Conservation (phyloP, 2,329 filamentous ascomycete species). For the Ceratocystis cubensis region DNA sequence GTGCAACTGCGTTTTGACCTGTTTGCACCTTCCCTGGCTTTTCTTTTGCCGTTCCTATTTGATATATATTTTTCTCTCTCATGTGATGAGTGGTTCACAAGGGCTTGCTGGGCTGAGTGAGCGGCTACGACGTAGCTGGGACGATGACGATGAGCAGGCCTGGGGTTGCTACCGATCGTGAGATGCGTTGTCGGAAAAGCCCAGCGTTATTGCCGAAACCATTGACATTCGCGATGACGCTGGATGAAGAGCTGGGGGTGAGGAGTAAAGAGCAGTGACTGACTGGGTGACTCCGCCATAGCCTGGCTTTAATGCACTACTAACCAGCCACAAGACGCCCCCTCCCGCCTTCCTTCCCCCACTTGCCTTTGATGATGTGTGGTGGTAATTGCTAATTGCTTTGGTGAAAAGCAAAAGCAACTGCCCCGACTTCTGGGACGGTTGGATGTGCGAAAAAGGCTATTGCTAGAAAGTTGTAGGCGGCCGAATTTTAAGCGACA, state of each 20-base stretch:
- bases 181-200: not conserved
- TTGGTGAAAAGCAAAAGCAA: not conserved
- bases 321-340: no score
- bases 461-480: not conserved
- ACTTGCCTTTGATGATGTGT: not conserved
- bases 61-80: not conserved
- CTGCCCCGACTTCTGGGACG: not conserved
- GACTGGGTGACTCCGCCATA: no score
- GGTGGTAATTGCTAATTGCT: not conserved
- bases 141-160: not conserved
- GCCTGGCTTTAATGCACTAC: no score
- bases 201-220: not conserved
- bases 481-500: constrained; percentile 3
- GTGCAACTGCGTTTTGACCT: not conserved
- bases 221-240: no score
- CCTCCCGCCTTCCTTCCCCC: no score
- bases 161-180: not conserved
- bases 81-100: not conserved
- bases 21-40: not conserved
- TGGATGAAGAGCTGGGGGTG: no score
- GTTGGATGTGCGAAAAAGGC: not conserved
- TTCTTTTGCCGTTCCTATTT: not conserved
- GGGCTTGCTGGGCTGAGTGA: not conserved
- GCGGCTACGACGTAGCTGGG: not conserved
- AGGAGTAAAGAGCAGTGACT: no score